Evolutionary conservation across 345 rosid species (phyloP), one percentile per base, ranked within the genome.

Genomic region (Pistacia atlantica): DNA sequence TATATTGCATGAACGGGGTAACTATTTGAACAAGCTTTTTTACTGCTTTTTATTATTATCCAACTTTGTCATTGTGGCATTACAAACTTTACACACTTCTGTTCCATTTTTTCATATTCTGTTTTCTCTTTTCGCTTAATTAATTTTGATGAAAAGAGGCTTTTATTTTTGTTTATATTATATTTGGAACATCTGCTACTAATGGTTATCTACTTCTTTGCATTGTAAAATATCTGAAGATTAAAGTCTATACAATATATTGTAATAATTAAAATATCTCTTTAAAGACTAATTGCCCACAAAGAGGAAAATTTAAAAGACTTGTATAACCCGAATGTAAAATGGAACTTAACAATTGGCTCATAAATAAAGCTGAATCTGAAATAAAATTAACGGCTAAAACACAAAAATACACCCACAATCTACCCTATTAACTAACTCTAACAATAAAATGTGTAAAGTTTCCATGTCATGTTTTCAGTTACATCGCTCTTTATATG

Each of bases 1-100:
- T 81, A 87, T 96, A 77, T 85, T 96, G 74, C 98, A 92, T 75
- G 99, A 96, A 90, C 92, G 97, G 78, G 99, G 99, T 96, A 83
- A 79, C 76, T 61, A 70, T 79, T 73, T 65, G 20, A 74, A 75
- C 54, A 68, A 31, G 48, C 45, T 63, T n/a, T 57, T 69, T 62
- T 66, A 51, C 56, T 31, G 9, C n/a, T 31, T 57, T 64, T 13
- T 0, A 42, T 48, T 35, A 38, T 52, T 18, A n/a, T 18, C 72
- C 42, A 60, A 56, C 38, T 65, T 73, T 70, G 52, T 65, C 63
- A 35, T 61, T 46, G 35, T 73, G 46, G 16, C 6, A 16, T 73
- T 51, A 28, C 67, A 25, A 14, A 54, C 8, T 64, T 63, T 74
- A 65, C 61, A 38, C 49, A 35, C 71, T 31, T 37, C 35, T 72